Evolutionary conservation across 176 grass and related monocot genomes (phyloP), one percentile per base, ranked within the genome.

Genomic region (Lolium perenne): DNA sequence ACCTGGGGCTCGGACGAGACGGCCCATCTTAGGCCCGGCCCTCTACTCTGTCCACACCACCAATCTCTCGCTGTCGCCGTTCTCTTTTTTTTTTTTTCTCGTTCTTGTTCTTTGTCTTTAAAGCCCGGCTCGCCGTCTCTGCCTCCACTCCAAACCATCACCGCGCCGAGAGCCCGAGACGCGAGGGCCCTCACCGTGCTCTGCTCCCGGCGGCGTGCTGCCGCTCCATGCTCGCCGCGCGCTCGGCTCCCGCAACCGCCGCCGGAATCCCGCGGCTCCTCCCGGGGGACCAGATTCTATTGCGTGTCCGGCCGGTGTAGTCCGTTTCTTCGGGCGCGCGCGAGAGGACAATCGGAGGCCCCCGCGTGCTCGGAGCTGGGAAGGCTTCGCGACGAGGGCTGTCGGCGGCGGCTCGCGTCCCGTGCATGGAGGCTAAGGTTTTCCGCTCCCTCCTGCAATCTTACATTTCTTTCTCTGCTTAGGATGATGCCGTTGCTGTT

Each of bases 371-470:
- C 48, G 50, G 80, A 22, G 20, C 32, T 35, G 32, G 32, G 32
- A 35, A 35, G 32, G 32, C 22, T 54, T 43, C 41, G 81, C 46
- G 26, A 1, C 14, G 81, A 59, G 51, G n/a, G n/a, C 17, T 25
- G 23, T 35, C 15, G 61, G 14, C 32, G 32, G 32, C 32, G 32
- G 32, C 32, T 35, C 32, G 23, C 53, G 32, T 35, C 32, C 2
- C 32, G 22, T 84, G 41, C 56, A 84, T 75, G 73, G 60, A 53
- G 18, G 47, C 73, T 54, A 85, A 85, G 83, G 83, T 85, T 49
- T 75, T 60, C 46, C 46, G 51, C 69, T 38, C 54, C 22, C 29
- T 51, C 82, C 83, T 85, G 32, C 59, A 77, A 85, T 85, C 59
- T 85, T 40, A 21, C 83, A 76, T 84, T 84, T 64, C 23, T 74